Evolutionary conservation across 495 filamentous ascomycete genomes (phyloP).

Genomic region (Penicillium verhagenii): DNA sequence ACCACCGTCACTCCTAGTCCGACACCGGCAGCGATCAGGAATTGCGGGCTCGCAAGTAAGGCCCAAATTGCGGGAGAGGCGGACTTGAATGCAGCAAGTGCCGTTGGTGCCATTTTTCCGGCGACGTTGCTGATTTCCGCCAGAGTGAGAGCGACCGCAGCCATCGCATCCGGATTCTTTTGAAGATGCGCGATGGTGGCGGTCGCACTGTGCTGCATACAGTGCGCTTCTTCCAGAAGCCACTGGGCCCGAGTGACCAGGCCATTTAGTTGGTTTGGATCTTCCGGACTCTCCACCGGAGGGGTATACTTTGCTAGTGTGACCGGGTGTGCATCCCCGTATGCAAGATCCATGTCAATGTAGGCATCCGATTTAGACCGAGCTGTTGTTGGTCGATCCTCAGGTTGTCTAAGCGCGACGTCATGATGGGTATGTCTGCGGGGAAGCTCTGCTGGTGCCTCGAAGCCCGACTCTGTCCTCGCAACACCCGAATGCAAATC

Average conservation of each 20-base stretch:
- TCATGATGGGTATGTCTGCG: constrained; percentile 50
- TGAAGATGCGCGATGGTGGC: constrained; percentile 85
- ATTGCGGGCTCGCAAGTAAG: constrained; percentile 85
- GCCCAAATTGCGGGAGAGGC: constrained; percentile 82
- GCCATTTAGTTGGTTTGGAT: constrained; percentile 56
- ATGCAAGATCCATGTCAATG: constrained; percentile 87
- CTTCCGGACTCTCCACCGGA: constrained; percentile 34
- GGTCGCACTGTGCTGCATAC: constrained; percentile 78
- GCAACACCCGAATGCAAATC: constrained; percentile 28
- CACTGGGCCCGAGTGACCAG: constrained; percentile 68
- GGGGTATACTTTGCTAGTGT: constrained; percentile 38
- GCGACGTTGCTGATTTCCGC: constrained; percentile 84
- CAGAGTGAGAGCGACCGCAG: constrained; percentile 87
- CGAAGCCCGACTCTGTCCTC: constrained; percentile 17
- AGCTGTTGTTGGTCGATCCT: constrained; percentile 23
- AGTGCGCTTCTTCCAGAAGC: constrained; percentile 81
- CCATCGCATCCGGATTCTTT: constrained; percentile 87
- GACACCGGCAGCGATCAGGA: constrained; percentile 86
- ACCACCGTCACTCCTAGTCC: constrained; percentile 88
- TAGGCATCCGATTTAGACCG: constrained; percentile 53
- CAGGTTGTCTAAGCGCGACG: constrained; percentile 26
- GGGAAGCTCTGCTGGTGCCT: constrained; percentile 29
- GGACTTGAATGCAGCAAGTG: constrained; percentile 69
- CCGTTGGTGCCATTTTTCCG: constrained; percentile 81
- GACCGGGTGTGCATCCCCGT: constrained; percentile 57